Percentiles rank a stretch among this genome's conserved stretches.
Conservation (phyloP, 2,329 filamentous ascomycete genomes). For the Fusarium verrucosum region DNA sequence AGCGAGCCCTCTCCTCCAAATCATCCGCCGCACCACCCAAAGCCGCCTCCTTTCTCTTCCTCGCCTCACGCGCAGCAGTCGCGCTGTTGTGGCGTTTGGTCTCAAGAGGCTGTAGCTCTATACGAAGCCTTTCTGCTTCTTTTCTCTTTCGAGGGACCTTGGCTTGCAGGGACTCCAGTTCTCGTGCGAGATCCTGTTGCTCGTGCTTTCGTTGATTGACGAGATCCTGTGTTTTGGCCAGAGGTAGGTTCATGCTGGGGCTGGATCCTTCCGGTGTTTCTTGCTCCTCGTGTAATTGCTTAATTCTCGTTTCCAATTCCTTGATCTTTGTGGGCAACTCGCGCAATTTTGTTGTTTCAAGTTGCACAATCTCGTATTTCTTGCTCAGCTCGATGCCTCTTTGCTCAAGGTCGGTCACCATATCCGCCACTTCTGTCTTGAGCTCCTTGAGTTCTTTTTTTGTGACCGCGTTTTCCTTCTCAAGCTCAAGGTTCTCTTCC, state of each 20-base stretch:
- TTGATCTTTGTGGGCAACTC: conserved; percentile 62
- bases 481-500: conserved; percentile 82
- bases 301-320: conserved; percentile 60
- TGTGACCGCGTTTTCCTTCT: conserved; percentile 71
- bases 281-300: conserved; percentile 55
- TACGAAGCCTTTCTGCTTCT: conserved; percentile 72
- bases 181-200: conserved; percentile 66
- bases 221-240: conserved; percentile 65
- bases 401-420: conserved; percentile 77
- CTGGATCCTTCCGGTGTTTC: conserved; percentile 47
- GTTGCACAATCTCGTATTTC: conserved; percentile 61
- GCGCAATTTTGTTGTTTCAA: conserved; percentile 59
- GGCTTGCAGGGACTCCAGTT: conserved; percentile 69
- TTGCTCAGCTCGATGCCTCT: conserved; percentile 67
- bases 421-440: conserved; percentile 79
- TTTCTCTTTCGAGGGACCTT: conserved; percentile 72
- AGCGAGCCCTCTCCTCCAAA: conserved; percentile 77
- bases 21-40: conserved; percentile 75
- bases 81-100: conserved; percentile 71
- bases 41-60: conserved; percentile 71
- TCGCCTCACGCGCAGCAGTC: conserved; percentile 75
- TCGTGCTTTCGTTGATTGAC: conserved; percentile 62
- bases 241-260: conserved; percentile 62
- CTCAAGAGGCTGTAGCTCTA: conserved; percentile 75
- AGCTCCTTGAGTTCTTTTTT: conserved; percentile 82